Evolutionary conservation across 2,329 filamentous ascomycete species (phyloP).

Genomic region (Pseudopithomyces chartarum): DNA sequence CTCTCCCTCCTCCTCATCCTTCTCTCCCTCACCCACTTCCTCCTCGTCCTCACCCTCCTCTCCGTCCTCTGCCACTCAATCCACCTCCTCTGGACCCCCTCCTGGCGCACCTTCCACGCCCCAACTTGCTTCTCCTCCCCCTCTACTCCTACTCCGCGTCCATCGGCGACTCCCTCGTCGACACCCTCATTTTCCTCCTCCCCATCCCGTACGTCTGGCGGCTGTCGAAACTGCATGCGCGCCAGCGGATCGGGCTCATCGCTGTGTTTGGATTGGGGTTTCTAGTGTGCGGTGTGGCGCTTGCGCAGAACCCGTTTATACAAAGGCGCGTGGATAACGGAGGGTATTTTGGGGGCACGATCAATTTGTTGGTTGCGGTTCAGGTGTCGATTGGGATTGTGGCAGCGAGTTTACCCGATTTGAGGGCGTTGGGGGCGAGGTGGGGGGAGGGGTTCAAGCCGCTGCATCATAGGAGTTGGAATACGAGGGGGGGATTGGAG

Average conservation of each 20-base stretch:
- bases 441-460: slow-evolving; percentile 27
- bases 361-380: slow-evolving; percentile 33
- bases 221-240: slow-evolving; percentile 23
- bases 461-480: slow-evolving; percentile 25
- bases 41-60: slow-evolving; percentile 29
- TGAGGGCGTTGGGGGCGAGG: slow-evolving; percentile 28
- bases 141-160: slow-evolving; percentile 33
- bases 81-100: slow-evolving; percentile 25
- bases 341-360: slow-evolving; percentile 30
- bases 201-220: slow-evolving; percentile 32
- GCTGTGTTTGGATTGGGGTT: slow-evolving; percentile 31
- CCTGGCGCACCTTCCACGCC: slow-evolving; percentile 27
- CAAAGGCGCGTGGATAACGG: slow-evolving; percentile 20
- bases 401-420: slow-evolving; percentile 31
- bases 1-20: slow-evolving; percentile 23
- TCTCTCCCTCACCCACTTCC: slow-evolving; percentile 23
- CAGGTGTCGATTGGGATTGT: slow-evolving; percentile 32
- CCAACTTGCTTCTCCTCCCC: slow-evolving; percentile 31
- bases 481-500: background rate
- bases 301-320: slow-evolving; percentile 36
- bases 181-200: slow-evolving; percentile 32
- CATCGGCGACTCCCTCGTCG: slow-evolving; percentile 31
- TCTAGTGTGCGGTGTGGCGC: slow-evolving; percentile 31
- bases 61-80: slow-evolving; percentile 29
- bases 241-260: slow-evolving; percentile 28